Percentiles rank a stretch among this genome's conserved stretches.
Conservation (phyloP, 495 filamentous ascomycete genomes). For the Xylaria castorea region DNA sequence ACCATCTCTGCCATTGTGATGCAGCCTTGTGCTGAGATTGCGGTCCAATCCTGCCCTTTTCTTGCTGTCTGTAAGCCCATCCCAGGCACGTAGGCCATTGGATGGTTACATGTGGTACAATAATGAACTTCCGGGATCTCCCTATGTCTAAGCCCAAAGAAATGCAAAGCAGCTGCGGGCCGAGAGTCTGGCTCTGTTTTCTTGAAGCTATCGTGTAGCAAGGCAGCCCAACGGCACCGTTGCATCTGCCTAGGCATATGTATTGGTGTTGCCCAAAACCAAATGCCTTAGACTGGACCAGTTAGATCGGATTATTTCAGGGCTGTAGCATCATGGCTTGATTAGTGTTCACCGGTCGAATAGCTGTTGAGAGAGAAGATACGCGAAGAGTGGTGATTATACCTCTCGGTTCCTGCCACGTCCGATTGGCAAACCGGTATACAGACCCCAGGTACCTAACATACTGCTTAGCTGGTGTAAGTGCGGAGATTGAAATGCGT, state of each 20-base stretch:
- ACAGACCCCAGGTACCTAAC: background rate
- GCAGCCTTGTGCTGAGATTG: conserved; percentile 4
- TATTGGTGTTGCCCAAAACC: background rate
- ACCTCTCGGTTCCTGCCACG: background rate
- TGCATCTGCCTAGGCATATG: background rate
- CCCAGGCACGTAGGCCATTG: background rate
- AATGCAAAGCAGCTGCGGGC: background rate
- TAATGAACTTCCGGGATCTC: background rate
- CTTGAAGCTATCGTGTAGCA: background rate
- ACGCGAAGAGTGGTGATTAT: background rate
- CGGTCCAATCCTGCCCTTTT: background rate
- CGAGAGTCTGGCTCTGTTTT: background rate
- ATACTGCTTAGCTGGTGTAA: background rate
- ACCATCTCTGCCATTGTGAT: background rate
- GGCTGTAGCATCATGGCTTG: background rate
- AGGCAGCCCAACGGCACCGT: background rate
- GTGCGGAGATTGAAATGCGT: background rate
- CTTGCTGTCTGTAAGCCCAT: background rate
- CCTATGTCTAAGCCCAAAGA: background rate
- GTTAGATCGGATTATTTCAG: background rate
- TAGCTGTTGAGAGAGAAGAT: background rate
- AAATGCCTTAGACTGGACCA: background rate
- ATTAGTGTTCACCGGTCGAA: conserved; percentile 3
- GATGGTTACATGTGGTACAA: background rate
- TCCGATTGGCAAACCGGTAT: background rate